These are phyloP conservation scores for Balamuthia mandrillaris DNA, from an alignment of 208 protist species.

Conservation along the genomic window DNA sequence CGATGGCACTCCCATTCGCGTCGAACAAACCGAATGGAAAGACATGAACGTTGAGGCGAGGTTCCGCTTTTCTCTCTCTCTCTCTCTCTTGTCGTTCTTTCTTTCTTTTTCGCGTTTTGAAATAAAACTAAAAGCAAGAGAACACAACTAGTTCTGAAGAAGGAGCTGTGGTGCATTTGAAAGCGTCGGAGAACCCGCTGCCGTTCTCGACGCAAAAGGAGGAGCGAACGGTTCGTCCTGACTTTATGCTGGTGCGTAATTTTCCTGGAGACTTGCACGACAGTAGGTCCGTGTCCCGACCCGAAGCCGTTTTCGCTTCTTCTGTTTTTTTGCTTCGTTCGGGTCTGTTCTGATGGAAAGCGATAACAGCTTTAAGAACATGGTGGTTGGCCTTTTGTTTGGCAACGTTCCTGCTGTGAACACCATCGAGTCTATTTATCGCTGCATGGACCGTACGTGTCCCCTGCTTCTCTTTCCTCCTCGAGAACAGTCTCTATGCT, in stretches of 20 bases:
- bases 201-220: conserved; percentile 33
- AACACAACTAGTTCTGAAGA: background rate
- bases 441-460: conserved; percentile 23
- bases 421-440: background rate
- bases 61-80: background rate
- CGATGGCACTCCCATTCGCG: background rate
- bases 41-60: conserved; percentile 36
- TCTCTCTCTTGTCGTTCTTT: background rate
- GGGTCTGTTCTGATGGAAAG: background rate
- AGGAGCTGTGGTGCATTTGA: conserved; percentile 1
- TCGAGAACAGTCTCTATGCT: background rate
- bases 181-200: conserved; percentile 25
- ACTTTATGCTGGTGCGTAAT: conserved; percentile 49
- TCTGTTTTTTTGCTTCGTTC: background rate
- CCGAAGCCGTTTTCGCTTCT: background rate
- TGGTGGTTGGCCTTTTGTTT: conserved; percentile 39
- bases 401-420: conserved; percentile 39
- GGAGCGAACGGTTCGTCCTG: conserved; percentile 13
- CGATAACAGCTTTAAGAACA: conserved; percentile 32
- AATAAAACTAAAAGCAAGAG: background rate
- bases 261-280: conserved; percentile 42
- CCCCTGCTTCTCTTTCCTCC: background rate
- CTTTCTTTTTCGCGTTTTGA: background rate
- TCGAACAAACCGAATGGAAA: conserved; percentile 42
- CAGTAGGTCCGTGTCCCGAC: background rate